These are phyloP conservation scores for Fusarium mexicanum DNA, from an alignment of 2,329 filamentous ascomycete genomes.

Conservation along the genomic window DNA sequence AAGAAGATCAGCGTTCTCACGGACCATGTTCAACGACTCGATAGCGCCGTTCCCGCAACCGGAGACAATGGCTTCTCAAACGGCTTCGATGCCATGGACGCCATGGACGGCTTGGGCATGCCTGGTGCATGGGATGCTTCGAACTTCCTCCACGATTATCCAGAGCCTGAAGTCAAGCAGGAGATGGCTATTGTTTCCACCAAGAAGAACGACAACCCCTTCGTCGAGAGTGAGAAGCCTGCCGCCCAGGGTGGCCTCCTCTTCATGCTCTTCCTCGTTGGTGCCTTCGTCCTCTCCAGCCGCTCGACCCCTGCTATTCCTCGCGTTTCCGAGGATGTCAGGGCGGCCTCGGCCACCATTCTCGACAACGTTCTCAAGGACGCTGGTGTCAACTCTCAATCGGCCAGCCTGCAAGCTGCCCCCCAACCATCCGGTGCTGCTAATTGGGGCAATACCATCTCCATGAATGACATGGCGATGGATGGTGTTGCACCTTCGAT, in stretches of 20 bases:
- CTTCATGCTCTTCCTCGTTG: constrained; percentile 95
- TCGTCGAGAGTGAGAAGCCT: constrained; percentile 67
- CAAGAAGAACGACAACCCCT: constrained; percentile 59
- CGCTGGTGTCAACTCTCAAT: constrained; percentile 66
- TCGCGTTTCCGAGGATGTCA: constrained; percentile 81
- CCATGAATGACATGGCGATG: constrained; percentile 54
- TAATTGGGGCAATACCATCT: constrained; percentile 50
- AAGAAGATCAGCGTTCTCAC: constrained; percentile 90
- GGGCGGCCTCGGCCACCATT: constrained; percentile 79
- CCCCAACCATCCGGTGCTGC: constrained; percentile 63
- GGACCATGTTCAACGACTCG: constrained; percentile 76
- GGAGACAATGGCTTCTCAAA: constrained; percentile 72
- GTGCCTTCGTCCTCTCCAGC: constrained; percentile 94
- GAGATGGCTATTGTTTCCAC: constrained; percentile 63
- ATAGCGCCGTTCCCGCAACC: constrained; percentile 61
- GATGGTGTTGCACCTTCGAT: constrained; percentile 63
- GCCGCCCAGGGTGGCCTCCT: constrained; percentile 83
- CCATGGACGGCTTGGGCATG: constrained; percentile 87
- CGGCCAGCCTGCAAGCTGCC: constrained; percentile 57
- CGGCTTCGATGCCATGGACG: constrained; percentile 82
- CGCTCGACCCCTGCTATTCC: constrained; percentile 77
- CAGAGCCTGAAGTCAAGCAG: constrained; percentile 69
- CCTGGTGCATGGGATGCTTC: constrained; percentile 83
- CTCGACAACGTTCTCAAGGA: constrained; percentile 86
- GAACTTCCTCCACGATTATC: constrained; percentile 75